Evolutionary conservation across 2,329 filamentous ascomycete genomes (phyloP), one percentile per base, ranked within the genome.

Genomic region (Aureobasidium mangrovei): DNA sequence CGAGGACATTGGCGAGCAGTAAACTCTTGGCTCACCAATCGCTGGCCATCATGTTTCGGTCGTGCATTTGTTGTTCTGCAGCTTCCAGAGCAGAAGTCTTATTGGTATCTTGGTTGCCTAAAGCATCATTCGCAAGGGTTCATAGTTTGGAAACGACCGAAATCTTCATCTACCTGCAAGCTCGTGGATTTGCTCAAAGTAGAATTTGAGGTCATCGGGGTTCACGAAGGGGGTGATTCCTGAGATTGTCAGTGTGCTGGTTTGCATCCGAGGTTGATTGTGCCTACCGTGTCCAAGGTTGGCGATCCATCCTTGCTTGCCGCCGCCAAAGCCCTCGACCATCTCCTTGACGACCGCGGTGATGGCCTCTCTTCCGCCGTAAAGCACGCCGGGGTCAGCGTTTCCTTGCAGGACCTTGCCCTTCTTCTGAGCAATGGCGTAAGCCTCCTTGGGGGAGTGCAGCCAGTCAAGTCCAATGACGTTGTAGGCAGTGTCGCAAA

Each of bases 381-480:
- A 98, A 45, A 98, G 71, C 26, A 95, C 82, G 36, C 93, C 93
- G 0, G 93, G 93, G 66, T 98, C 93, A 26, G 93, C 91, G 68
- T 98, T 98, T 47, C 93, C 93, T 70, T 98, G 93, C 58, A 98
- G 77, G 0, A 89, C 86, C 78, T 69, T 94, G 75, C 66, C 88
- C 78, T 64, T 85, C 81, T 63, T 70, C 56, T 72, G 70, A 35
- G 91, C 87, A 61, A 90, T 81, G 66, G 83, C 84, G 63, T 88
- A 84, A 8, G 93, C 91, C 61, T 93, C 83, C 2, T 84, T 85
- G 8, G 93, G 87, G 63, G 93, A 89, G 64, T 96, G 87, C 45
- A 94, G 77, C 93, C 93, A 98, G 72, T 98, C 93, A 60, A 98
- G 77, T 4, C 93, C 89, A 55, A 98, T 86, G 36, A 96, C 89